Conservation (phyloP, 1,139 yeast genomes). For the Debaryomycetaceae sp. region DNA sequence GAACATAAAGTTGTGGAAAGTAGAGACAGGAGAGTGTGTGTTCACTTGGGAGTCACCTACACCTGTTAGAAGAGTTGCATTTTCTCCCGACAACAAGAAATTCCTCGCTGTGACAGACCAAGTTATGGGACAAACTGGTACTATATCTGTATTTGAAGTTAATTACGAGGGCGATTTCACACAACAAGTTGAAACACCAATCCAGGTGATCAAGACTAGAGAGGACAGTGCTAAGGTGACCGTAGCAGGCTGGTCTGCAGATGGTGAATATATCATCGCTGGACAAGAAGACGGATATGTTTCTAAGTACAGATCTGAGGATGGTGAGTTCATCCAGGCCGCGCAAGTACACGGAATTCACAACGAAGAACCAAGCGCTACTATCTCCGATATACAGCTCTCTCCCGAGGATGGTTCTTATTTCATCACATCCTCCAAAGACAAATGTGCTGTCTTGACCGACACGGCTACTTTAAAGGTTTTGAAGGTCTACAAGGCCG, state of each 20-base stretch:
- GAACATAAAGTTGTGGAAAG: constrained; percentile 81
- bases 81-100: constrained; percentile 68
- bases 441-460: constrained; percentile 77
- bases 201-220: constrained; percentile 60
- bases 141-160: constrained; percentile 66
- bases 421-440: constrained; percentile 90
- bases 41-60: constrained; percentile 75
- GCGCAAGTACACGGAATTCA: constrained; percentile 63
- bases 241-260: constrained; percentile 87
- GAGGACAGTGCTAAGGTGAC: constrained; percentile 65
- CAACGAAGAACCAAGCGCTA: constrained; percentile 51
- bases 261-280: constrained; percentile 69
- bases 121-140: constrained; percentile 88
- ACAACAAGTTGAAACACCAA: constrained; percentile 47
- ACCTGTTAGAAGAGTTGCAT: constrained; percentile 88
- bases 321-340: constrained; percentile 66
- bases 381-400: constrained; percentile 85
- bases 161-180: constrained; percentile 39
- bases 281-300: constrained; percentile 88
- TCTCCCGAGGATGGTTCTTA: constrained; percentile 79
- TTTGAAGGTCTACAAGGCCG: constrained; percentile 77
- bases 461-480: constrained; percentile 74
- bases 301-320: constrained; percentile 71
- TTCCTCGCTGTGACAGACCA: constrained; percentile 83
- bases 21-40: constrained; percentile 72